Conservation (phyloP, 495 filamentous ascomycete species). For the Aspergillus conjunctus region DNA sequence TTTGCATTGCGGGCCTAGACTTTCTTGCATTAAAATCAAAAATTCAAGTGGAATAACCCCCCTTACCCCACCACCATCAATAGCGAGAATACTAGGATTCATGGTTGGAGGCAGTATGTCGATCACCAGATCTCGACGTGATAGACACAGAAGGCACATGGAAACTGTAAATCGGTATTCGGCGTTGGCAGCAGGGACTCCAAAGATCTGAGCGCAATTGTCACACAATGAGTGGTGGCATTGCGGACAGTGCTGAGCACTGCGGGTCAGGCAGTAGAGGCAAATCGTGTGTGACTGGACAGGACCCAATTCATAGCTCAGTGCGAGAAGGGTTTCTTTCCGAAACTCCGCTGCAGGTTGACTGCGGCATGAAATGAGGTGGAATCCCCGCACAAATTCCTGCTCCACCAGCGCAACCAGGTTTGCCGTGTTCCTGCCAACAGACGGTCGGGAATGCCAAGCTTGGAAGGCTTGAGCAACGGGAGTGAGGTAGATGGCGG, state of each 20-base stretch:
- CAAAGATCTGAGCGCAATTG: conserved; percentile 31
- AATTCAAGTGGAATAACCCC: conserved; percentile 39
- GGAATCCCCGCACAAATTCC: conserved; percentile 16
- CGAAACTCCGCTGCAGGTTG: conserved; percentile 14
- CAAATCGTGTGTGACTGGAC: conserved; percentile 26
- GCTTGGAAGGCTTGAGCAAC: conserved; percentile 15
- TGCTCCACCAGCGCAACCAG: conserved; percentile 20
- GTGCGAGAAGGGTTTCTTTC: conserved; percentile 14
- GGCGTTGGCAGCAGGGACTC: conserved; percentile 8
- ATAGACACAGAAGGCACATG: conserved; percentile 25
- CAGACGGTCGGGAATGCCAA: conserved; percentile 9
- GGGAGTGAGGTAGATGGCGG: conserved; percentile 22
- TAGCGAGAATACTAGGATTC: conserved; percentile 36
- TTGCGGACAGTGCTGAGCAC: conserved; percentile 30
- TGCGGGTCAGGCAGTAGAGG: conserved; percentile 29
- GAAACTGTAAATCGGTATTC: conserved; percentile 30
- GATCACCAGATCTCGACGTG: conserved; percentile 19
- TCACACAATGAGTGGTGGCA: conserved; percentile 39
- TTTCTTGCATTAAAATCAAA: conserved; percentile 34
- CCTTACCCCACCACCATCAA: conserved; percentile 38
- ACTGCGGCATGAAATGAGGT: conserved; percentile 2
- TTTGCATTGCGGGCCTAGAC: conserved; percentile 23
- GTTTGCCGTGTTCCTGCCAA: conserved; percentile 8
- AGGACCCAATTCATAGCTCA: conserved; percentile 15
- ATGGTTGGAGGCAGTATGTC: conserved; percentile 36